These are phyloP conservation scores for Coprinopsis marcescibilis DNA, from an alignment of 768 basidiomycete genomes.

Conservation along the genomic window DNA sequence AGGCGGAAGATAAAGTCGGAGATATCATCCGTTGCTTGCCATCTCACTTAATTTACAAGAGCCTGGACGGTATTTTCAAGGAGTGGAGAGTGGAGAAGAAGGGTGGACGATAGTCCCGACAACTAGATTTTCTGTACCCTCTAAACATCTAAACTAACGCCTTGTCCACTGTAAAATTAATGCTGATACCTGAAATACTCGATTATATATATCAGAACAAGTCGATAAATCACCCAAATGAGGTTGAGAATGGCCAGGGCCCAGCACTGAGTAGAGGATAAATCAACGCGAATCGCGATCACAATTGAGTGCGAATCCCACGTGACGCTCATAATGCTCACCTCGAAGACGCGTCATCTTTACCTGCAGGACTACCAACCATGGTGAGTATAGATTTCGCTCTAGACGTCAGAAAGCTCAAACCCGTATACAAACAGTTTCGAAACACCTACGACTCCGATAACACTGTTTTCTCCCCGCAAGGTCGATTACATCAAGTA, in stretches of 20 bases:
- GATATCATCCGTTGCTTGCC: constrained; percentile 91
- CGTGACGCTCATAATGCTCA: constrained; percentile 6
- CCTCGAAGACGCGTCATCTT: constrained; percentile 10
- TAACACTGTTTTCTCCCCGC: constrained; percentile 95
- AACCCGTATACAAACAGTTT: constrained; percentile 48
- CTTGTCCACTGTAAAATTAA: not conserved
- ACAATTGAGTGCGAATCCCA: not conserved
- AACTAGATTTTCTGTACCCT: not conserved
- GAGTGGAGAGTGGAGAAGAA: constrained; percentile 87
- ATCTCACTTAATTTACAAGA: constrained; percentile 81
- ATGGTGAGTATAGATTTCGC: constrained; percentile 27
- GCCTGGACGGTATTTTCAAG: constrained; percentile 91
- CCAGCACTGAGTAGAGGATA: too few species aligned
- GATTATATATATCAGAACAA: too few species aligned
- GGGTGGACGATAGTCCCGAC: constrained; percentile 36
- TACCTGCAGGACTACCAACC: constrained; percentile 15
- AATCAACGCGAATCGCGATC: not conserved
- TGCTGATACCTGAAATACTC: not conserved
- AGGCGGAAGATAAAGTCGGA: constrained; percentile 72
- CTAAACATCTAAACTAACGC: not conserved
- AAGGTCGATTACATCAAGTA: constrained; percentile 94
- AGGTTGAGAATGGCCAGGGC: too few species aligned
- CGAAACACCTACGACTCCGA: constrained; percentile 98
- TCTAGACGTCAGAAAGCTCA: not conserved
- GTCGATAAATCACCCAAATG: too few species aligned